A percentile compares a stretch with the other conserved stretches of the same genome.
Conservation (phyloP, 345 rosid genomes). For the Brassica rapa region DNA sequence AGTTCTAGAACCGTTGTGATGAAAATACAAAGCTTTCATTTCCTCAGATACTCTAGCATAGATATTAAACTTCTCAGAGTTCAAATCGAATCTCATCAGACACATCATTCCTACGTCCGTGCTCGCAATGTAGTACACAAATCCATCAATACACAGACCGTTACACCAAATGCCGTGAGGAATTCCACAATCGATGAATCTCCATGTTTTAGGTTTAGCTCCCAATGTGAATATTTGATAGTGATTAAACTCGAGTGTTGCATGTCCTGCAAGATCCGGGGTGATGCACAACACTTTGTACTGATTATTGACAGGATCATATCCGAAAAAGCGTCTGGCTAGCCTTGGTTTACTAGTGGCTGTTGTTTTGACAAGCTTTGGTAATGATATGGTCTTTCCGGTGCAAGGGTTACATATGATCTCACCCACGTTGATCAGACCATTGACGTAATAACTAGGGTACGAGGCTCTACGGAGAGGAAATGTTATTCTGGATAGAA, state of each 20-base stretch:
- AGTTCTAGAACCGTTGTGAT: neutral
- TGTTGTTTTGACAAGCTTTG: neutral
- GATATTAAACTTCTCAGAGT: neutral
- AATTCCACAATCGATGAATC: neutral
- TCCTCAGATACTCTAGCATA: neutral
- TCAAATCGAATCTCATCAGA: neutral
- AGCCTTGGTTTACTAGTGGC: neutral
- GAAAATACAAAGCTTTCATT: neutral
- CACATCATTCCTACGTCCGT: neutral
- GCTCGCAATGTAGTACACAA: neutral
- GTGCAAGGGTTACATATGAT: neutral
- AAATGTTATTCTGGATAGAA: neutral
- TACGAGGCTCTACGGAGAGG: neutral
- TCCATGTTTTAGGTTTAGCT: neutral
- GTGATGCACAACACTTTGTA: slow-evolving; percentile 17
- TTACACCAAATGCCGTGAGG: neutral
- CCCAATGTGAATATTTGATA: slow-evolving; percentile 14
- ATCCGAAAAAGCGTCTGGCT: neutral
- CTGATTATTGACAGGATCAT: neutral
- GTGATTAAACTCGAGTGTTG: neutral
- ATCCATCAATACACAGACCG: neutral
- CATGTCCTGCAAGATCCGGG: neutral
- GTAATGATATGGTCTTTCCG: neutral
- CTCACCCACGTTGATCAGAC: neutral
- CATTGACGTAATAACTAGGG: neutral